These are phyloP conservation scores for Malassezia arunalokei DNA, from an alignment of 1,284 basidiomycete species.

Conservation along the genomic window DNA sequence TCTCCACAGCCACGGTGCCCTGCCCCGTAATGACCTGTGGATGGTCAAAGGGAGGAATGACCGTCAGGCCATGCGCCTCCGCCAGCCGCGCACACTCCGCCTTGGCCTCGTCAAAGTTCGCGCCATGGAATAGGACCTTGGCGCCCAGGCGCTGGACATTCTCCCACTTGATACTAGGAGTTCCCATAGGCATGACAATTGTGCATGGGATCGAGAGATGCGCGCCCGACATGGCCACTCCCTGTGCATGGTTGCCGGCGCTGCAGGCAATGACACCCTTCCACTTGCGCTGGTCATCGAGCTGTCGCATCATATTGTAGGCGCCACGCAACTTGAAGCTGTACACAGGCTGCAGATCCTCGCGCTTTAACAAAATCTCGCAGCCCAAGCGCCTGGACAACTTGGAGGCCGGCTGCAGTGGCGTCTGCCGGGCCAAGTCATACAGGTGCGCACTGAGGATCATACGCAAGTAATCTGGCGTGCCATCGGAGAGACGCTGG, in stretches of 20 bases:
- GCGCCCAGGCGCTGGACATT: constrained; percentile 87
- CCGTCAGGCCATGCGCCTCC: constrained; percentile 62
- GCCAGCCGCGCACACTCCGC: constrained; percentile 80
- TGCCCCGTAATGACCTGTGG: constrained; percentile 94
- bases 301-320: constrained; percentile 94
- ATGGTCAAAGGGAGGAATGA: constrained; percentile 95
- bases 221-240: constrained; percentile 82
- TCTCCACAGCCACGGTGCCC: constrained; percentile 87
- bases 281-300: constrained; percentile 79
- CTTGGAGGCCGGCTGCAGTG: constrained; percentile 71
- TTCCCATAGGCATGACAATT: constrained; percentile 93
- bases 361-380: constrained; percentile 85
- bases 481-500: constrained; percentile 57
- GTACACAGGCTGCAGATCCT: constrained; percentile 92
- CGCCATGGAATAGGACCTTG: constrained; percentile 80
- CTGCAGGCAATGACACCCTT: constrained; percentile 96
- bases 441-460: constrained; percentile 90
- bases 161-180: constrained; percentile 87
- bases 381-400: constrained; percentile 78
- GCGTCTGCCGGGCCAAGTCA: constrained; percentile 81
- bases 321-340: constrained; percentile 88
- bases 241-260: constrained; percentile 97
- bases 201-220: constrained; percentile 82
- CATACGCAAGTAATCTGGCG: constrained; percentile 84
- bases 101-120: constrained; percentile 94